Evolutionary conservation across 139 green algal species (phyloP), one percentile per base, ranked within the genome.

Genomic region (Chlamydomonas sphaeroides): DNA sequence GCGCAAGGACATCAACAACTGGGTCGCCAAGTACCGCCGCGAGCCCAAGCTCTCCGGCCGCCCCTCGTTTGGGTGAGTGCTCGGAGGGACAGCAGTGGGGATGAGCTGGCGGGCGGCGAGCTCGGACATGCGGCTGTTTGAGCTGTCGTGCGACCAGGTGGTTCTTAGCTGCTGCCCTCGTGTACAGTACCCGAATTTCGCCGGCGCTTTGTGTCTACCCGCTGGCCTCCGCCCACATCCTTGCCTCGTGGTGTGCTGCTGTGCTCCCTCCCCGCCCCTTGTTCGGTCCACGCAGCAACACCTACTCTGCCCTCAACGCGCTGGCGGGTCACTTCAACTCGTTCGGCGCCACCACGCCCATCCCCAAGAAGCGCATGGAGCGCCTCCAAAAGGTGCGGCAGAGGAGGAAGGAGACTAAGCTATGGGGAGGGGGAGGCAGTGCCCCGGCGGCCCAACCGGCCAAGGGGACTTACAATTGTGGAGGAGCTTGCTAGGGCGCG

Each of bases 361-460:
- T 98, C 74, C 96, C 96, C 61, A 97, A 96, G 89, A 98, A 98
- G 90, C 91, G 96, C 56, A 68, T 98, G 65, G 95, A 98, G 38
- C 91, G 96, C 68, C 89, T 98, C 56, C 80, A 88, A 56, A 98
- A 98, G 94, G 94, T 94, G 57, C 25, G 76, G 23, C 26, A 17
- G 10, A 4, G 10, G 6, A 38, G 6, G 30, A 5, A 36, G 11
- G 59, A 38, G 28, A 36, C 26, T 8, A 3, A 7, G 65, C 28
- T 15, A 4, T 56, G 6, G 14, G 3, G 15, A 18, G 11, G 41
- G 8, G 14, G 18, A 4, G 6, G 14, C 56, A 32, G 15, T 7
- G 36, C 14, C n/a, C n/a, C n/a, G n/a, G n/a, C n/a, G n/a, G n/a
- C n/a, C n/a, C n/a, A n/a, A n/a, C n/a, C n/a, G n/a, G n/a, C n/a